Evolutionary conservation across 495 filamentous ascomycete species (phyloP).

Genomic region (Hypoxylon crocopeplum): DNA sequence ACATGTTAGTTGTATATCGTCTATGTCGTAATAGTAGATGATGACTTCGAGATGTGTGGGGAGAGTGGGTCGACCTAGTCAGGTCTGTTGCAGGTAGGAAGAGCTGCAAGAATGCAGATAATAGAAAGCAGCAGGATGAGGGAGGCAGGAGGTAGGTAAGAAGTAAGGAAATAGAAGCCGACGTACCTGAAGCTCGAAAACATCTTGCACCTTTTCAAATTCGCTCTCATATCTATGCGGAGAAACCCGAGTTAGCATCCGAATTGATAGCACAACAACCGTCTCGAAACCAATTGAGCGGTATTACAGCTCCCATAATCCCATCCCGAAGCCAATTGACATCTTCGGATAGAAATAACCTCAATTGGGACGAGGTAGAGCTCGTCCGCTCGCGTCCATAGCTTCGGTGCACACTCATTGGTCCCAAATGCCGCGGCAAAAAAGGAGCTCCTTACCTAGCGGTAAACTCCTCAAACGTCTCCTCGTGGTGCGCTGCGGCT

Average conservation of each 20-base stretch:
- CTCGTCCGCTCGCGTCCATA: neutral
- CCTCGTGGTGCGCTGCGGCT: slow-evolving; percentile 70
- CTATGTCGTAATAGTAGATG: slow-evolving; percentile 16
- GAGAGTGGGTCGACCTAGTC: slow-evolving; percentile 25
- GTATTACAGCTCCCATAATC: slow-evolving; percentile 35
- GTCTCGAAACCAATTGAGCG: slow-evolving; percentile 31
- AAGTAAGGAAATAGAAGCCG: slow-evolving; percentile 4
- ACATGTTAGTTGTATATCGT: slow-evolving; percentile 12
- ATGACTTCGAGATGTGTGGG: slow-evolving; percentile 23
- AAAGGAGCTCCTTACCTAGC: slow-evolving; percentile 78
- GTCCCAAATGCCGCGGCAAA: neutral
- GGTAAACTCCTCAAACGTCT: slow-evolving; percentile 99
- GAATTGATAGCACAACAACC: neutral
- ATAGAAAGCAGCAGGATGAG: neutral
- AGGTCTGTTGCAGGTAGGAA: neutral
- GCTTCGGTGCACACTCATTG: neutral
- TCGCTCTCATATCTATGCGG: slow-evolving; percentile 93
- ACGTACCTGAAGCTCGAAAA: slow-evolving; percentile 98
- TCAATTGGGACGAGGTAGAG: slow-evolving; percentile 37
- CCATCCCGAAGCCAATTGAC: slow-evolving; percentile 18
- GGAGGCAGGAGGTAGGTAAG: neutral
- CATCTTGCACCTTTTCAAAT: slow-evolving; percentile 96
- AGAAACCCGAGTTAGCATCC: slow-evolving; percentile 36
- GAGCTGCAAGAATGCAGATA: neutral
- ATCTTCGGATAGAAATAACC: slow-evolving; percentile 10